Conservation (phyloP, 2,329 filamentous ascomycete species). For the Ceratocystis lukuohia region DNA sequence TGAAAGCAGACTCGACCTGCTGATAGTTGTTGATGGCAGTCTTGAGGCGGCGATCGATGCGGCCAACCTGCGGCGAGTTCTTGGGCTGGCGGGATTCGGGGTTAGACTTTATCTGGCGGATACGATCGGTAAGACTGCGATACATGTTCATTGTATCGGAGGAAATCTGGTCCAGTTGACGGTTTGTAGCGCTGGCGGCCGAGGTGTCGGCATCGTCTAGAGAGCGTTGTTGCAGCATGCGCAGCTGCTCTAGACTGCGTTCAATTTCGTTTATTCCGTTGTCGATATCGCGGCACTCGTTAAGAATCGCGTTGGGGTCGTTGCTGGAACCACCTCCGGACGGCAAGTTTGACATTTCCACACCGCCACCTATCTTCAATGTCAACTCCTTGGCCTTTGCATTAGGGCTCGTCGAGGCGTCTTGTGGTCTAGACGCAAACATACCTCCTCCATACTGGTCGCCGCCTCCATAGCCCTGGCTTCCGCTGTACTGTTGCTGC, state of each 20-base stretch:
- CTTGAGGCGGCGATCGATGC: slow-evolving; percentile 67
- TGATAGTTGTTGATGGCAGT: slow-evolving; percentile 71
- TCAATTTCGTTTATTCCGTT: slow-evolving; percentile 63
- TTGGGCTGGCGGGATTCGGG: slow-evolving; percentile 59
- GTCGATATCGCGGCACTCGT: slow-evolving; percentile 73
- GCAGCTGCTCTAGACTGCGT: slow-evolving; percentile 56
- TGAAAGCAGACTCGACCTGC: slow-evolving; percentile 64
- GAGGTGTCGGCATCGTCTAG: slow-evolving; percentile 64
- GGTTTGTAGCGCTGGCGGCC: slow-evolving; percentile 49
- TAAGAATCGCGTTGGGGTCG: slow-evolving; percentile 66
- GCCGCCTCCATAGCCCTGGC: slow-evolving; percentile 29
- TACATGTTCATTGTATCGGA: slow-evolving; percentile 74
- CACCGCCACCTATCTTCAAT: slow-evolving; percentile 19
- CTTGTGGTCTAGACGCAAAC: slow-evolving; percentile 14
- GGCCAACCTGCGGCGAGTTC: slow-evolving; percentile 69
- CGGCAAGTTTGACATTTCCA: slow-evolving; percentile 21
- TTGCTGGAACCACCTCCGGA: slow-evolving; percentile 21
- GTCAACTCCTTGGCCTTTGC: slow-evolving; percentile 19
- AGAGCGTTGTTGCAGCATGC: slow-evolving; percentile 54
- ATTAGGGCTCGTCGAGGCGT: slow-evolving; percentile 15
- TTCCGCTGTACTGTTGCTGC: slow-evolving; percentile 21
- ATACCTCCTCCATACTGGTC: slow-evolving; percentile 19
- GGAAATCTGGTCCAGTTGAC: slow-evolving; percentile 58
- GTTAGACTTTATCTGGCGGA: slow-evolving; percentile 71
- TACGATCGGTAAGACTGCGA: slow-evolving; percentile 61